These are phyloP conservation scores for Beauveria asiatica DNA, from an alignment of 2,329 filamentous ascomycete genomes.

Conservation along the genomic window DNA sequence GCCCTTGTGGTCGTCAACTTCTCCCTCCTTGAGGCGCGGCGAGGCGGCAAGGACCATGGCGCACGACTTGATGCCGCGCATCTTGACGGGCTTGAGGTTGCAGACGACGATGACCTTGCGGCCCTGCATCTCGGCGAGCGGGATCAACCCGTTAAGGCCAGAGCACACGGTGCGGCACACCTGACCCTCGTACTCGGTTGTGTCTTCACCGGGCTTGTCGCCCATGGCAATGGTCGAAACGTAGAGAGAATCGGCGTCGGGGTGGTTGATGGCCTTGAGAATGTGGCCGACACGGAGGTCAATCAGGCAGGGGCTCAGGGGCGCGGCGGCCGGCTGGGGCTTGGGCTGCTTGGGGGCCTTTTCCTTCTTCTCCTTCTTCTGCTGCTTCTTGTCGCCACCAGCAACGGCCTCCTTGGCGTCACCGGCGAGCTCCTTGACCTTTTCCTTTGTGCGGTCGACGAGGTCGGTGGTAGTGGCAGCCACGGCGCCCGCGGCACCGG, in stretches of 20 bases:
- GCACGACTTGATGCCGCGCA: constrained; percentile 73
- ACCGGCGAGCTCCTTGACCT: constrained; percentile 46
- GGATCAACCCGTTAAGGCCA: constrained; percentile 85
- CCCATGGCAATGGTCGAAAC: constrained; percentile 94
- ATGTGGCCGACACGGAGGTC: constrained; percentile 97
- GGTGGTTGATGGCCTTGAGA: constrained; percentile 89
- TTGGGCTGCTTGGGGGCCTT: constrained; percentile 72
- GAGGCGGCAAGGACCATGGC: constrained; percentile 95
- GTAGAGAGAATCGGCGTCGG: constrained; percentile 91
- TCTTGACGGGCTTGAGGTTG: constrained; percentile 98
- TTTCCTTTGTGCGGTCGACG: constrained; percentile 53
- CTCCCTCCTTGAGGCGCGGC: constrained; percentile 72
- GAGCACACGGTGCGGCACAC: constrained; percentile 94
- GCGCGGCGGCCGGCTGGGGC: constrained; percentile 59
- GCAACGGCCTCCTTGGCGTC: constrained; percentile 35
- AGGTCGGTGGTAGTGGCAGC: constrained; percentile 40
- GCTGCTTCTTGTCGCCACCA: constrained; percentile 49
- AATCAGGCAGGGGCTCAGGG: constrained; percentile 76
- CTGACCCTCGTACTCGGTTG: constrained; percentile 83
- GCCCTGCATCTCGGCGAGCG: constrained; percentile 91
- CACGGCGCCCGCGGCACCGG: constrained; percentile 39
- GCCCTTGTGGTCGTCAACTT: constrained; percentile 74
- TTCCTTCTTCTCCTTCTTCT: constrained; percentile 82
- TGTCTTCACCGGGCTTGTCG: constrained; percentile 82
- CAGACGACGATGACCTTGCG: constrained; percentile 93